A percentile compares a stretch with the other conserved stretches of the same genome.
These are phyloP conservation scores for Nemophila menziesii DNA, from an alignment of 257 asterid genomes.

Conservation along the genomic window DNA sequence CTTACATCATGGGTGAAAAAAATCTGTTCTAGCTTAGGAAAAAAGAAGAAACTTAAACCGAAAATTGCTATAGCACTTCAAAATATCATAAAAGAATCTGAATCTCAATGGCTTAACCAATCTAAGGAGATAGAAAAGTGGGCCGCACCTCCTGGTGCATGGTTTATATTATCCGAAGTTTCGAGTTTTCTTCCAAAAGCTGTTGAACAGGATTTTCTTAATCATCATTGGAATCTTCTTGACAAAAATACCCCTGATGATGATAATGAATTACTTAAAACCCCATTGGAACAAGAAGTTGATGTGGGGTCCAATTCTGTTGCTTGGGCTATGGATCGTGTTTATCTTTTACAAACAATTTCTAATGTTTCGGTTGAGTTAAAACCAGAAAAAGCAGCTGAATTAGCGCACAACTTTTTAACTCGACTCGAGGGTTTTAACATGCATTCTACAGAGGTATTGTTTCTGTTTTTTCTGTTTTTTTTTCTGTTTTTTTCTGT, in stretches of 20 bases:
- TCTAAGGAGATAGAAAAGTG: slow-evolving; percentile 64
- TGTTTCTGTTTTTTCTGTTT: no score
- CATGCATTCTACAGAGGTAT: slow-evolving; percentile 96
- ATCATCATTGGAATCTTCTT: slow-evolving; percentile 78
- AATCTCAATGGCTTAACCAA: slow-evolving; percentile 44
- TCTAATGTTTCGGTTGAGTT: slow-evolving; percentile 70
- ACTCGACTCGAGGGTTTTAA: slow-evolving; percentile 66
- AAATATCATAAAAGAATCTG: slow-evolving; percentile 56
- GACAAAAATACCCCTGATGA: slow-evolving; percentile 44
- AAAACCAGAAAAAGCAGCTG: slow-evolving; percentile 86
- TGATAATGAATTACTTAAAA: slow-evolving; percentile 29
- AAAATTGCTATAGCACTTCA: slow-evolving; percentile 60
- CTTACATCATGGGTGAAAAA: slow-evolving; percentile 91
- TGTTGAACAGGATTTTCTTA: slow-evolving; percentile 87
- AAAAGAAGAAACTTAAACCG: slow-evolving; percentile 59
- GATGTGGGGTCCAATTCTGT: slow-evolving; percentile 45
- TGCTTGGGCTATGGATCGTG: slow-evolving; percentile 87
- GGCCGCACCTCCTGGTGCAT: slow-evolving; percentile 95
- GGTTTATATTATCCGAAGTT: slow-evolving; percentile 83
- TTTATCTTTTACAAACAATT: slow-evolving; percentile 79
- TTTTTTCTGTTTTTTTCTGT: neutral
- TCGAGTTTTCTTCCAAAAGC: slow-evolving; percentile 67
- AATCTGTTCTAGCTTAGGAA: slow-evolving; percentile 77
- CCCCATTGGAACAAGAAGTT: slow-evolving; percentile 21
- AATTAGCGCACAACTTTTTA: slow-evolving; percentile 72